Conservation (phyloP, 352 stramenopile species). For the Phytophthora pseudosyringae region DNA sequence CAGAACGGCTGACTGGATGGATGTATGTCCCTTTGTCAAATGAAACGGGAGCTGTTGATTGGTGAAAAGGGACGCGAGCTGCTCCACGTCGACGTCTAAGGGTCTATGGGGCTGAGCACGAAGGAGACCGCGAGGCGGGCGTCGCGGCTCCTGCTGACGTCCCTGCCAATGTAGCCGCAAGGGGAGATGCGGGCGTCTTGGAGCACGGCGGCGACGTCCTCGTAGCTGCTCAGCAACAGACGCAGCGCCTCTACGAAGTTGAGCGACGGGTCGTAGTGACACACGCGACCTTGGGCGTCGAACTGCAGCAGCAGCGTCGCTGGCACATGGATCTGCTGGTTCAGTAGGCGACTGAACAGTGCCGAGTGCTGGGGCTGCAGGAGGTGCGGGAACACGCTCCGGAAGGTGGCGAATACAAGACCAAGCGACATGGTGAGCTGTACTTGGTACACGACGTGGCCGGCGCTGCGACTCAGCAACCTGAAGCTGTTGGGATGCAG, state of each 20-base stretch:
- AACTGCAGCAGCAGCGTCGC: conserved; percentile 27
- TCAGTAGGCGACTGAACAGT: conserved; percentile 1
- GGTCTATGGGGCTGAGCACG: conserved; percentile 11
- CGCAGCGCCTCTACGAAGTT: conserved; percentile 23
- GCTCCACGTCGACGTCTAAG: neutral
- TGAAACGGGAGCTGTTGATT: conserved; percentile 1
- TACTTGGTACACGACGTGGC: conserved; percentile 14
- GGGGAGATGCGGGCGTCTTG: conserved; percentile 23
- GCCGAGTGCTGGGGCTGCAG: conserved; percentile 8
- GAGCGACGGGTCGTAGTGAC: conserved; percentile 8
- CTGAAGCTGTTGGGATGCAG: conserved; percentile 11
- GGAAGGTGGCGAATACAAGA: conserved; percentile 8
- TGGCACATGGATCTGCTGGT: conserved; percentile 16
- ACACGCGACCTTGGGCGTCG: conserved; percentile 11
- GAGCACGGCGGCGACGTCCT: conserved; percentile 26
- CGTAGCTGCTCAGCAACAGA: conserved; percentile 25
- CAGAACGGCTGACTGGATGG: neutral
- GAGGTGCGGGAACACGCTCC: conserved; percentile 13
- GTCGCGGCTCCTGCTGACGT: neutral
- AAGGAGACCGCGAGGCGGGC: conserved; percentile 14
- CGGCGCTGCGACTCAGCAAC: neutral
- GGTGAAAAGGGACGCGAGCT: conserved; percentile 2
- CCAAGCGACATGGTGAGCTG: conserved; percentile 18
- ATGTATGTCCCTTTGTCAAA: neutral
- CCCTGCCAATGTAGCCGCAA: conserved; percentile 18